Percentiles rank a stretch among this genome's conserved stretches.
phyloP scores from a whole-genome alignment of 176 grass and related monocot genomes.

The Avena sativa region DNA sequence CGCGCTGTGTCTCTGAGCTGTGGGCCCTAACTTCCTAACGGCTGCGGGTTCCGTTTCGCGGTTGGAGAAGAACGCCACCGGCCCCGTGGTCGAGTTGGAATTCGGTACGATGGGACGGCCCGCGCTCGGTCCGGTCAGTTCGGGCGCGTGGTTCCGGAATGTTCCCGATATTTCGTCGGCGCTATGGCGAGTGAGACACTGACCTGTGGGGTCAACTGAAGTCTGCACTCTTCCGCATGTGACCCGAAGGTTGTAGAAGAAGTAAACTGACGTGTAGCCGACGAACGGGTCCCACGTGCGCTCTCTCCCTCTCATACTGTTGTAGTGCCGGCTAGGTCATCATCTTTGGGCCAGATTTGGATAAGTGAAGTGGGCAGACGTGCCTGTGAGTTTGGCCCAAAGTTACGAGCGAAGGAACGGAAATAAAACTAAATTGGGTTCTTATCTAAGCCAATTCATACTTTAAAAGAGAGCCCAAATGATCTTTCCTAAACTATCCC shows the following conservation, averaged over 20 bases:
- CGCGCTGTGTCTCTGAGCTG: constrained; percentile 34
- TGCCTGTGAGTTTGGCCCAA: background rate
- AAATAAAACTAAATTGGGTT: background rate
- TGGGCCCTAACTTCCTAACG: background rate
- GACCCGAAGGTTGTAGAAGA: background rate
- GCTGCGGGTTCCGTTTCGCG: background rate
- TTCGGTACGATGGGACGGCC: background rate
- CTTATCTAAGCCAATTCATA: too few species aligned
- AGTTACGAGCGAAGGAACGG: too few species aligned
- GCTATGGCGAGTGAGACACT: background rate
- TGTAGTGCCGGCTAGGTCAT: background rate
- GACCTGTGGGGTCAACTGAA: background rate
- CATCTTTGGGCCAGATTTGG: background rate
- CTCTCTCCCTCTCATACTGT: too few species aligned
- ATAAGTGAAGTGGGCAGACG: background rate
- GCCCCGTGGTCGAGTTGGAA: background rate
- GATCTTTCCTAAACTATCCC: too few species aligned
- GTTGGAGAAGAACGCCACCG: background rate
- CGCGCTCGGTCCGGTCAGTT: background rate
- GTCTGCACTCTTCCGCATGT: background rate
- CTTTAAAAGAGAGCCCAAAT: too few species aligned
- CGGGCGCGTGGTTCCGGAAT: constrained; percentile 37
- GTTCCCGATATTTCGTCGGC: constrained; percentile 39
- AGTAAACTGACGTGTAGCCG: background rate
- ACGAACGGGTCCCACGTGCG: background rate